Evolutionary conservation across 2,329 filamentous ascomycete genomes (phyloP), one percentile per base, ranked within the genome.

Genomic region (Exophiala bonariae): DNA sequence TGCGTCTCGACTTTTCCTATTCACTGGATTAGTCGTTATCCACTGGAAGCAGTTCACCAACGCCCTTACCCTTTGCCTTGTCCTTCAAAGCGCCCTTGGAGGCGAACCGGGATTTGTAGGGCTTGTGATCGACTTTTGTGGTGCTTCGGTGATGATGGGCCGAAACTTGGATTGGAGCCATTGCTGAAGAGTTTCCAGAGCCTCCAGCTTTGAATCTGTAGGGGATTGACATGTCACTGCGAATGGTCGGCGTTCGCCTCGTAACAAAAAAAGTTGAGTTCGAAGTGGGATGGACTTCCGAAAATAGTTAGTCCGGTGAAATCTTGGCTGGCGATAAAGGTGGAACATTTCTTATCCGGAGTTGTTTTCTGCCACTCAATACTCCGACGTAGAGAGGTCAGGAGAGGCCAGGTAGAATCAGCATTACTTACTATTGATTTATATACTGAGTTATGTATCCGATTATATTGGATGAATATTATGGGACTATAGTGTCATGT

Each of bases 101-200:
- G 32, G 91, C 82, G 74, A 96, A 91, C 66, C 85, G 85, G 49
- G 89, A 89, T 73, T 99, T 99, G 79, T 91, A 99, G 19, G 85
- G 68, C 76, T 99, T 99, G 72, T 96, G 84, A 57, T 80, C 73
- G 62, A 82, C 76, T 77, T 97, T 99, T 44, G 91, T 96, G 49
- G 91, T 96, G 63, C 88, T 88, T 67, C 92, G 82, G 70, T 99
- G 93, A 65, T 92, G 91, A 70, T 97, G 89, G 59, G 75, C 69
- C 55, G 67, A 77, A 67, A 74, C 72, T 63, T 81, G 78, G 51
- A 78, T 76, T 70, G 82, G 80, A 64, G 87, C 84, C 88, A 93
- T 93, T 61, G 80, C 87, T 70, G 77, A 78, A 58, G 63, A 69
- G 58, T 68, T 77, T 76, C 69, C 69, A 49, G 69, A 67, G 69